These are phyloP conservation scores for button mushroom (Agaricus bisporus) DNA, from an alignment of 768 basidiomycete genomes.

Conservation along the genomic window DNA sequence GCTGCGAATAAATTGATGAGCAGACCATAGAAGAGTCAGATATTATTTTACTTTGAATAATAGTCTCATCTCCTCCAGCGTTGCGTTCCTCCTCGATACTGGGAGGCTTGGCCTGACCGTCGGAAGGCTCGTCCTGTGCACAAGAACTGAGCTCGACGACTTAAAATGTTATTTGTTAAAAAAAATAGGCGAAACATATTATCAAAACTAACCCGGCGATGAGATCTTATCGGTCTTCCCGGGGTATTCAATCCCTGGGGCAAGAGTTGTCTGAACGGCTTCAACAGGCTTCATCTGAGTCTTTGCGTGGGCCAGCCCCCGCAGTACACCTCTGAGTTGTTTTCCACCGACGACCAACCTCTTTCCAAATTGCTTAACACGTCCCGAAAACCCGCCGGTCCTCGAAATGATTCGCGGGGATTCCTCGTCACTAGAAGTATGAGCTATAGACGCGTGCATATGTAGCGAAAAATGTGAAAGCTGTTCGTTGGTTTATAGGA, in stretches of 20 bases:
- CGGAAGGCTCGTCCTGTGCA: too few species aligned
- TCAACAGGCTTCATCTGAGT: neutral
- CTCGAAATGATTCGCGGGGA: too few species aligned
- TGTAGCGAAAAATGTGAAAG: too few species aligned
- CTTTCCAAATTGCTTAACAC: neutral
- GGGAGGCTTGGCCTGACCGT: too few species aligned
- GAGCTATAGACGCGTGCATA: too few species aligned
- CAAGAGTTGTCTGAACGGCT: neutral
- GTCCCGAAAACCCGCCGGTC: neutral
- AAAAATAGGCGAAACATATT: neutral
- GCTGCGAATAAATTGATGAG: too few species aligned
- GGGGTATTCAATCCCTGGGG: neutral
- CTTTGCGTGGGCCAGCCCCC: conserved; percentile 8
- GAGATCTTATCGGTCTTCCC: neutral
- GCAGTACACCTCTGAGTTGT: neutral
- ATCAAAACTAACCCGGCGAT: neutral
- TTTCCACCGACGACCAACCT: conserved; percentile 1
- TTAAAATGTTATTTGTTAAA: neutral
- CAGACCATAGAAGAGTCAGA: too few species aligned
- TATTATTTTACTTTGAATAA: too few species aligned
- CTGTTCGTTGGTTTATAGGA: too few species aligned
- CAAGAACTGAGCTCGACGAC: neutral
- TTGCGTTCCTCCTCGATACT: too few species aligned
- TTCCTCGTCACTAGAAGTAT: too few species aligned
- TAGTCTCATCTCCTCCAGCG: too few species aligned